Base-by-base conservation (phyloP, 108 stramenopile species). In the Pseudonitzschia multiseries region DNA sequence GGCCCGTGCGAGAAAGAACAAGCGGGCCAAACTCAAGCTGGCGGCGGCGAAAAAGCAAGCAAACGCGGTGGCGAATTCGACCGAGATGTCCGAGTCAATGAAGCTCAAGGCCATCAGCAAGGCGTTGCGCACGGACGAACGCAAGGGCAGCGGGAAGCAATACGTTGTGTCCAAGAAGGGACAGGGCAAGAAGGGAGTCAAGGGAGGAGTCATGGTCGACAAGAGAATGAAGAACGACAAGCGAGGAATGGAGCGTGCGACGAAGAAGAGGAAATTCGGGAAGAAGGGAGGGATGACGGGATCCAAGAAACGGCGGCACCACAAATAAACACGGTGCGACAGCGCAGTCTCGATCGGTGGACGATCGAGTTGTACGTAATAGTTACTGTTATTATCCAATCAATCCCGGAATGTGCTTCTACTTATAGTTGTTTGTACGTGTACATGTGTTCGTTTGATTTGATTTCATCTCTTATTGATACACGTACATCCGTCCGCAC, bases 61-160 rank as follows among this genome's bases (percentile, higher is more conserved):
- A 0, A 91, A 89, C 63, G 86, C 93, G 6, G 78, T 99, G 48
- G 97, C 96, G 9, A 87, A 93, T 48, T 88, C 87, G 20, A 78
- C 89, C 10, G 98, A 99, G 26, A 91, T 99, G 91, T 87, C 88
- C 3, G 97, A 98, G 70, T 69, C 96, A 40, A 92, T 93, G 89
- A 99, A 99, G 75, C 84, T 98, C 32, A 98, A 98, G 81, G 95
- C 96, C 0, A 92, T 99, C 44, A 95, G 95, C 72, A 97, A 97
- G 83, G 96, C 97, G 8, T 84, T 97, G 85, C 84, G 93, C 33
- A 87, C 89, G 0, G 82, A 92, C 59, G 93, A 95, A 29, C 73
- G 76, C 0, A 78, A 86, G 43, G 73, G 73, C 24, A 89, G 92
- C 27, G 79, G 90, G 26, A 96, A 98, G 83, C 85, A 96, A 0